Base-by-base conservation (phyloP, 2,329 filamentous ascomycete genomes). In the Talaromyces albobiverticillius region DNA sequence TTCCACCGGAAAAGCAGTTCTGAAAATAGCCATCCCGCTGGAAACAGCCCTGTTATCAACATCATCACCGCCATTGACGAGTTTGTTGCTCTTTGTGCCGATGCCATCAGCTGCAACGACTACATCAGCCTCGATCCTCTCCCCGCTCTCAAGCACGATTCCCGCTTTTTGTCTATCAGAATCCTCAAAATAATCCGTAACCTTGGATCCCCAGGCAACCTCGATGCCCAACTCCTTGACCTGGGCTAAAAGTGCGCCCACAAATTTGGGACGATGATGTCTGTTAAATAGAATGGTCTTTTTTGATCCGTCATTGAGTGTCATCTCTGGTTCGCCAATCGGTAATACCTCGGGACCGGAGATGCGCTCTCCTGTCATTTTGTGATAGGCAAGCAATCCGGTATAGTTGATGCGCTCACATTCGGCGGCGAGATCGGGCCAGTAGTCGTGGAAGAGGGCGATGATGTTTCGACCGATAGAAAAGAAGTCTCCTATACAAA, bases 81-180 rank as follows among this genome's bases (percentile, higher is more conserved):
- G 61, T 58, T 78, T 74, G 14, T 78, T 67, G 2, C 78, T 78
- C 58, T 72, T 78, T 13, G 76, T 79, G 11, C 79, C 71, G n/a
- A 82, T 78, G 4, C 80, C 80, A 54, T 83, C 80, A 0, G 79
- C 75, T 2, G 76, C 79, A 48, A 82, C 70, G 2, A 82, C 78
- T 9, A 82, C 60, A 56, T 83, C 78, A 0, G 69, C 79, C 18
- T 52, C 48, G 1, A 52, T 42, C 7, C 4, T 51, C 25, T 46
- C 47, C 9, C 48, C 53, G 11, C 6, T 38, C 23, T 47, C 32
- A 25, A 52, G 38, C 8, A 55, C 16, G 14, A 51, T 25, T n/a
- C 53, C 53, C 34, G 41, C 53, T 32, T 36, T 55, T 9, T 42
- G 18, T 20, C 13, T 20, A 34, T 51, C 41, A n/a, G n/a, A 5